A percentile compares a stretch with the other conserved stretches of the same genome.
Evolutionary conservation across 495 filamentous ascomycete species (phyloP).

Genomic region (Penicillium macrosclerotiorum): DNA sequence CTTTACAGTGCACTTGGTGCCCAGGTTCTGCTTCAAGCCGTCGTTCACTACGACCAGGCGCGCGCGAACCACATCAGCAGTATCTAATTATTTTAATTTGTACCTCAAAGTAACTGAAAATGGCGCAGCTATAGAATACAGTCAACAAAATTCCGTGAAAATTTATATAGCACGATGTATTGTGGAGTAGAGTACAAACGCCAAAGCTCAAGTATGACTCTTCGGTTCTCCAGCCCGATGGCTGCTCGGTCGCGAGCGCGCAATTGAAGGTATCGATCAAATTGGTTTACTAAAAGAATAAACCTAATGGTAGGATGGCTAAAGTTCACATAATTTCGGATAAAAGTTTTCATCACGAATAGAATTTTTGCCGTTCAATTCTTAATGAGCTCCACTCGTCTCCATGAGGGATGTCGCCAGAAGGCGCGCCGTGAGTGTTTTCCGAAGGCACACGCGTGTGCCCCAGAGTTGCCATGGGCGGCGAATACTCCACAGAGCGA

Average conservation of each 20-base stretch:
- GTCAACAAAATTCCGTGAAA: too few relatives aligned
- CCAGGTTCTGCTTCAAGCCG: conserved; percentile 34
- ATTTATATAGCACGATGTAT: too few relatives aligned
- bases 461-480: neutral
- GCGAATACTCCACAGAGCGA: too few relatives aligned
- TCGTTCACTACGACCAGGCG: conserved; percentile 34
- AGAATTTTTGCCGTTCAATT: neutral
- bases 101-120: neutral
- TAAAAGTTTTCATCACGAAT: too few relatives aligned
- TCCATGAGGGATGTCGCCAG: conserved; percentile 8
- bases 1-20: conserved; percentile 31
- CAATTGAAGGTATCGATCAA: too few relatives aligned
- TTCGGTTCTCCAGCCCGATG: too few relatives aligned
- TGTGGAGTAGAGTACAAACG: too few relatives aligned
- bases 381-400: conserved; percentile 4
- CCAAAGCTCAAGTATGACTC: too few relatives aligned
- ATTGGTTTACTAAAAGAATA: too few relatives aligned
- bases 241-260: too few relatives aligned
- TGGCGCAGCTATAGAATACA: neutral
- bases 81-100: neutral
- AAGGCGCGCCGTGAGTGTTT: conserved; percentile 14
- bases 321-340: too few relatives aligned
- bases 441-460: conserved; percentile 6
- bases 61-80: neutral
- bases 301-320: too few relatives aligned